phyloP scores from a whole-genome alignment of 2,329 filamentous ascomycete genomes.

The Nothophoma quercina region DNA sequence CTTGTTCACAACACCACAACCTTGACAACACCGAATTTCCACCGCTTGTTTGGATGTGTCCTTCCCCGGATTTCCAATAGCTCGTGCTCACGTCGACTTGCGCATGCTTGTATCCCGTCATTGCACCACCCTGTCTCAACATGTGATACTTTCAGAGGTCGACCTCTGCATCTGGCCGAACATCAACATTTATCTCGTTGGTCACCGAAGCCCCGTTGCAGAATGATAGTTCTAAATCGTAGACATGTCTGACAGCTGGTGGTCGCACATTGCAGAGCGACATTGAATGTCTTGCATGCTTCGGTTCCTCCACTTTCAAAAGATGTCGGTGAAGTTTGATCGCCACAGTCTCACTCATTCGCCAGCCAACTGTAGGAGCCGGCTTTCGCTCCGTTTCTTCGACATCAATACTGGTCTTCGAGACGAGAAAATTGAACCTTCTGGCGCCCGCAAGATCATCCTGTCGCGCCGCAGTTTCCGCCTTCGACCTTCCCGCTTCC shows the following conservation, averaged over 20 bases:
- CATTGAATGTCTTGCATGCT: background rate
- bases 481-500: background rate
- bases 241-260: background rate
- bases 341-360: background rate
- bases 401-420: background rate
- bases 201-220: background rate
- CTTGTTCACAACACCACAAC: background rate
- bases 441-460: background rate
- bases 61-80: background rate
- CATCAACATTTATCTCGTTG: background rate
- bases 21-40: background rate
- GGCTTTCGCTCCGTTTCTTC: background rate
- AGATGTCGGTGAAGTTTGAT: background rate
- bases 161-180: background rate
- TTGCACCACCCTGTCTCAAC: background rate
- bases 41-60: background rate
- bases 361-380: background rate
- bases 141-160: background rate
- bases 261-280: background rate
- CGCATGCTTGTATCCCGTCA: slow-evolving; percentile 1
- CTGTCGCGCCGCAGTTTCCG: background rate
- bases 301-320: background rate
- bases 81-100: background rate
- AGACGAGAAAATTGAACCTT: background rate
- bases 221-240: background rate